phyloP scores from a whole-genome alignment of 2,329 filamentous ascomycete genomes.

The Monilinia fructigena region DNA sequence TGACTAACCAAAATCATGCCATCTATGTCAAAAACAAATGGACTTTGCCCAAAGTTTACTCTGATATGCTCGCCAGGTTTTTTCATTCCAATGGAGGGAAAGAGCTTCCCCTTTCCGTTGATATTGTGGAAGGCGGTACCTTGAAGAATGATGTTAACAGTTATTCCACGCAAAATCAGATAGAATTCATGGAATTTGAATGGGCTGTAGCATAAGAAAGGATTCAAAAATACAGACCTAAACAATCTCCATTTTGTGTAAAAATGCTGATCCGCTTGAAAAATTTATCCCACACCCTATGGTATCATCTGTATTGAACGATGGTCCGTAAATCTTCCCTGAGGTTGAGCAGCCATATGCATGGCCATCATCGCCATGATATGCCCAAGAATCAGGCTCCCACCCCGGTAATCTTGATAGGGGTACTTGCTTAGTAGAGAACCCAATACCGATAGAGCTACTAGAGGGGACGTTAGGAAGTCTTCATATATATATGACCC shows the following conservation, averaged over 20 bases:
- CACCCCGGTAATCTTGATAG: slow-evolving; percentile 61
- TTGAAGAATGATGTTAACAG: slow-evolving; percentile 39
- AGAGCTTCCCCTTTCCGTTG: slow-evolving; percentile 55
- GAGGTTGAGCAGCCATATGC: slow-evolving; percentile 56
- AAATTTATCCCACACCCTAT: slow-evolving; percentile 69
- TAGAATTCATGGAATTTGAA: not conserved
- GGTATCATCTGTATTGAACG: slow-evolving; percentile 56
- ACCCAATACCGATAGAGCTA: slow-evolving; percentile 62
- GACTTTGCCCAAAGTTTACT: slow-evolving; percentile 68
- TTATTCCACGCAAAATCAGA: not conserved
- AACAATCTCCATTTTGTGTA: slow-evolving; percentile 60
- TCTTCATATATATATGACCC: slow-evolving; percentile 10
- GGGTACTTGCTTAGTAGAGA: slow-evolving; percentile 54
- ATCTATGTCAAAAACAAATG: slow-evolving; percentile 91
- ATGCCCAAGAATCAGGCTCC: slow-evolving; percentile 68
- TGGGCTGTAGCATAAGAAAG: not conserved
- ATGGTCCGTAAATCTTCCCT: slow-evolving; percentile 57
- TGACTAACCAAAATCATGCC: slow-evolving; percentile 70
- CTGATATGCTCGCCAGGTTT: slow-evolving; percentile 60
- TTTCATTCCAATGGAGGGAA: slow-evolving; percentile 65
- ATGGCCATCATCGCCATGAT: slow-evolving; percentile 67
- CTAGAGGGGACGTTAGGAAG: slow-evolving; percentile 41
- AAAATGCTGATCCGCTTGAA: slow-evolving; percentile 62
- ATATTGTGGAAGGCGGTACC: slow-evolving; percentile 71
- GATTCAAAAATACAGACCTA: slow-evolving; percentile 46